Evolutionary conservation across 345 rosid genomes (phyloP), one percentile per base, ranked within the genome.

Genomic region (Sonneratia alba): DNA sequence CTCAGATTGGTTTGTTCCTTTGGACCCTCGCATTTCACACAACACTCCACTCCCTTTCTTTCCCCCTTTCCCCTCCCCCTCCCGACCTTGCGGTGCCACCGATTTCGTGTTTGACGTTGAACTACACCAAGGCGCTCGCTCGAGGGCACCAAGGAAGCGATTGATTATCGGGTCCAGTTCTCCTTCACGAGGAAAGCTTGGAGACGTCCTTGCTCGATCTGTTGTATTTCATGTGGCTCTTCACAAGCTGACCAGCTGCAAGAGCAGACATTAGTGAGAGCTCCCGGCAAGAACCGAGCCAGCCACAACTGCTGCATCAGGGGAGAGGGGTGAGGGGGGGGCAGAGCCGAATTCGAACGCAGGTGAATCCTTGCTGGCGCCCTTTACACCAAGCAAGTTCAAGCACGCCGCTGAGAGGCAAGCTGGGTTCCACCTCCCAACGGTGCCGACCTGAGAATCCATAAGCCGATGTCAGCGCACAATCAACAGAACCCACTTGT

Each of bases 401-500:
- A 88, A 80, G 72, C 91, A 88, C 16, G 91, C 93, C 18, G 93
- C 77, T 88, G 93, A 36, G 91, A 87, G 67, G 91, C 88, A 63
- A 88, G 93, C 75, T 88, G 91, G 36, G 93, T 88, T 51, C 93
- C 93, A n/a, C 93, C 93, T 57, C 93, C 93, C 91, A 11, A 88
- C 85, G 5, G 93, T 88, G 7, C 93, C 93, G 56, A 87, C 92
- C 92, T 88, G 81, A 38, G 62, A 56, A 56, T 4, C 7, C 70
- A 53, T 24, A 22, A 37, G 43, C 71, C 27, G 7, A 19, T 11
- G 62, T 56, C 27, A 22, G 62, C 7, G 1, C 62, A 56, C n/a
- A 45, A 45, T 45, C 3, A 45, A 45, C 9, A 45, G 49, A 45
- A 45, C 49, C 49, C 9, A 7, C 49, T 1, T 7, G 49, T 14